phyloP scores from a whole-genome alignment of 1,284 basidiomycete genomes.

The Gomphus bonarii region DNA sequence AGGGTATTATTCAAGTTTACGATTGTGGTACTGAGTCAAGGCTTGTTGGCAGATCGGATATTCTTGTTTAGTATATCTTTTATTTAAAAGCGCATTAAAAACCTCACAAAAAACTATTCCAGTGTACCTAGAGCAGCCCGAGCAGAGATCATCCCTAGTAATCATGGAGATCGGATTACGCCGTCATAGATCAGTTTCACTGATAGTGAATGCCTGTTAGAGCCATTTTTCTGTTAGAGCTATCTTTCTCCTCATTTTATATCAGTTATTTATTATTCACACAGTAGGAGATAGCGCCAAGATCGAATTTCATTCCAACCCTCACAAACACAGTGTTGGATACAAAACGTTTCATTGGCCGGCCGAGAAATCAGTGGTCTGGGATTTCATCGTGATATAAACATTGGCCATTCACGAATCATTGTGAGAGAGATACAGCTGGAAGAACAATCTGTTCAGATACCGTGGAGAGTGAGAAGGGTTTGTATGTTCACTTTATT shows the following conservation, averaged over 20 bases:
- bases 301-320: conserved; percentile 38
- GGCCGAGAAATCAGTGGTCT: conserved; percentile 73
- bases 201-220: conserved; percentile 36
- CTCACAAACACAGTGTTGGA: conserved; percentile 95
- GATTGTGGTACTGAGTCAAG: background rate
- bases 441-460: conserved; percentile 86
- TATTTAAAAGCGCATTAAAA: background rate
- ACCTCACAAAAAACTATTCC: background rate
- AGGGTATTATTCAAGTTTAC: background rate
- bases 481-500: conserved; percentile 43
- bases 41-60: conserved; percentile 43
- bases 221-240: background rate
- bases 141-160: conserved; percentile 49
- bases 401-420: conserved; percentile 71
- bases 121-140: conserved; percentile 75
- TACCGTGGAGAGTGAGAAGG: conserved; percentile 82
- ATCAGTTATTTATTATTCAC: background rate
- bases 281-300: conserved; percentile 10
- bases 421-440: conserved; percentile 62
- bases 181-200: conserved; percentile 45
- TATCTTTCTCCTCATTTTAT: background rate
- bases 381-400: conserved; percentile 76
- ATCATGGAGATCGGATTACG: conserved; percentile 49
- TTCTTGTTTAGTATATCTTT: conserved; percentile 38
- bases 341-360: conserved; percentile 94